Base-by-base conservation (phyloP, 139 green algal species). In the Chlorella sp. region DNA sequence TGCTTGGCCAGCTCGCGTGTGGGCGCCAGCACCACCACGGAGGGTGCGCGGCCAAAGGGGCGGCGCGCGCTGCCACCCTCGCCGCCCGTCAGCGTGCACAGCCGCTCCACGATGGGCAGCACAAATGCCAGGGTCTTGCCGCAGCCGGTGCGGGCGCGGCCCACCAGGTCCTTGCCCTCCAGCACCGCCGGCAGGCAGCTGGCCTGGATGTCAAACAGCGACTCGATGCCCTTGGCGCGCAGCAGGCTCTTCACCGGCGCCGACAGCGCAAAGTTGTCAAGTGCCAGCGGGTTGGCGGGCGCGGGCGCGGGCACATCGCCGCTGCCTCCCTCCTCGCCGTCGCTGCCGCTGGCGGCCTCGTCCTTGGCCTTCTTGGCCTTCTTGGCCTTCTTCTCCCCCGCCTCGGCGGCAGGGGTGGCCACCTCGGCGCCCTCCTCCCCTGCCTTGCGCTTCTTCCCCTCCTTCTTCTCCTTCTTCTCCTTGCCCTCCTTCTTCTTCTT, bases 51-150 rank as follows among this genome's bases (percentile, higher is more conserved):
- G 64, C 94, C 91, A 47, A 79, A 87, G 21, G 83, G 30, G 30
- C 83, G 68, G 20, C 56, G 65, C 78, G 47, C 34, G 18, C 72
- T 41, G 36, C 70, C 74, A 20, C 69, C 79, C 32, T 30, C 32
- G 26, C 28, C 78, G 26, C 57, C 83, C 32, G 65, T 65, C 28
- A 44, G 38, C 64, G 13, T 30, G 15, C 39, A 57, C 34, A 99
- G 87, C 30, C 80, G 71, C 88, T 99, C 94, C 55, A 99, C 90
- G 74, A 99, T 97, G 38, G 98, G 98, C 57, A 99, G 93, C 68
- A 98, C 95, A 89, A 99, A 99, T 6, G 95, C 98, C 6, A 99
- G 93, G 30, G 98, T 99, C 90, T 99, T 99, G 84, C 98, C 98
- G 82, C 94, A 96, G 4, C 98, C 98, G 13, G 98, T 99, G 39